Evolutionary conservation across 2,329 filamentous ascomycete genomes (phyloP).

Genomic region (Diaporthe nobilis): DNA sequence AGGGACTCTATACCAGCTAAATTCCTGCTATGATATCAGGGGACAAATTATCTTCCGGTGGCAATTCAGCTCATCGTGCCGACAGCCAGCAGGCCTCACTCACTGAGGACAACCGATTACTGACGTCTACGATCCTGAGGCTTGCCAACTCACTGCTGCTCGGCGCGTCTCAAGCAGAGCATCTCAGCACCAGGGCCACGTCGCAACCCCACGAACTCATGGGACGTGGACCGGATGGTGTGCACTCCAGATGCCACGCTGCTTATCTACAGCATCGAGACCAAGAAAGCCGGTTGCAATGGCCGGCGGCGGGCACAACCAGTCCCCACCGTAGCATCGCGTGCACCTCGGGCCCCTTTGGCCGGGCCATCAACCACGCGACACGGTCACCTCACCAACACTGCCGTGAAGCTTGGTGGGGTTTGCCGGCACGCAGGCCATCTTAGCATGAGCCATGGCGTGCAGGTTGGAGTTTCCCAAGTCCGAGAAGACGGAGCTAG

Average conservation of each 20-base stretch:
- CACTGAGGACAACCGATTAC: not conserved
- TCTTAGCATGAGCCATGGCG: constrained; percentile 1
- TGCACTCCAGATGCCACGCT: constrained; percentile 15
- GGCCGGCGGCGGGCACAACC: constrained; percentile 9
- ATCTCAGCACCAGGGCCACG: constrained; percentile 7
- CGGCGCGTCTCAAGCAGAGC: constrained; percentile 21
- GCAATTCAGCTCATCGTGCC: not conserved
- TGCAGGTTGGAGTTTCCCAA: constrained; percentile 6
- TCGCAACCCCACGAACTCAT: constrained; percentile 22
- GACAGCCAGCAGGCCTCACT: not conserved
- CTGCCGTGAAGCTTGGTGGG: constrained; percentile 7
- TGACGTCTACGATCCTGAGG: constrained; percentile 6
- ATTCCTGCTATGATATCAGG: not conserved
- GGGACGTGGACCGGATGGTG: not conserved
- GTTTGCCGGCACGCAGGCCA: constrained; percentile 8
- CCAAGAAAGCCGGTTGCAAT: not conserved
- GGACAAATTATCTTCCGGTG: not conserved
- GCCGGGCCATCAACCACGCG: constrained; percentile 6
- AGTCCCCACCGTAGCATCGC: not conserved
- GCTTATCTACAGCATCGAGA: not conserved
- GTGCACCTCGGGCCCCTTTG: constrained; percentile 8
- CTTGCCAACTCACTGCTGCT: not conserved
- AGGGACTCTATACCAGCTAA: not conserved
- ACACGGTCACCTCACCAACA: constrained; percentile 3
- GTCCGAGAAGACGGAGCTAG: not conserved